Evolutionary conservation across 495 filamentous ascomycete species (phyloP), one percentile per base, ranked within the genome.

Genomic region (Neurospora discreta): DNA sequence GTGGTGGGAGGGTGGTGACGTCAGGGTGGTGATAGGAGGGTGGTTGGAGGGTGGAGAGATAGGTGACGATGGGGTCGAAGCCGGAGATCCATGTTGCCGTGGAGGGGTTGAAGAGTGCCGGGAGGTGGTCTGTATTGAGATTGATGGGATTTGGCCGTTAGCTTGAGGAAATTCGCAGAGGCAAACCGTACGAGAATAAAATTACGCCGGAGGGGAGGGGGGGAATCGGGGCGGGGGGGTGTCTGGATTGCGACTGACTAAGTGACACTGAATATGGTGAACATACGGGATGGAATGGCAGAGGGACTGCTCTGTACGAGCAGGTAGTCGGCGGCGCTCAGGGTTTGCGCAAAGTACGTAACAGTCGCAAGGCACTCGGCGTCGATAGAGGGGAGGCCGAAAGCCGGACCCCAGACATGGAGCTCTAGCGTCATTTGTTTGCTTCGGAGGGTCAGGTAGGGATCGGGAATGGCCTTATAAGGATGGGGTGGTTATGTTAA

Each of bases 341-440:
- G 78, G 68, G 84, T 82, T 71, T 88, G 80, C 13, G 87, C 84
- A 41, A 93, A 84, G 77, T 91, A 94, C 43, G 92, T 87, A 71
- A 95, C 89, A 44, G 90, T 83, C 16, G 92, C 91, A 58, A 94
- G 87, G 74, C 91, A 98, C 86, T 96, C 92, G 69, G 95, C 85
- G 72, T 97, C 94, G 72, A 98, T 90, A 69, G 95, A 98, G 11
- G 95, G 91, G 44, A 98, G 87, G 38, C 85, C 85, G 80, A 96
- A 96, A 42, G 91, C 94, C 40, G 93, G 92, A 46, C 95, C 94
- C 92, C 93, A 97, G 74, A 97, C 87, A 79, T 97, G 92, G 44
- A 98, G 88, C 85, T 94, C 89, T 16, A 97, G 83, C 73, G 89
- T 69, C 73, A 75, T 75, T 41, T 30, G 20, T 65, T 65, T 33